These are phyloP conservation scores for Samsoniella hepiali DNA, from an alignment of 2,329 filamentous ascomycete genomes.

Conservation along the genomic window DNA sequence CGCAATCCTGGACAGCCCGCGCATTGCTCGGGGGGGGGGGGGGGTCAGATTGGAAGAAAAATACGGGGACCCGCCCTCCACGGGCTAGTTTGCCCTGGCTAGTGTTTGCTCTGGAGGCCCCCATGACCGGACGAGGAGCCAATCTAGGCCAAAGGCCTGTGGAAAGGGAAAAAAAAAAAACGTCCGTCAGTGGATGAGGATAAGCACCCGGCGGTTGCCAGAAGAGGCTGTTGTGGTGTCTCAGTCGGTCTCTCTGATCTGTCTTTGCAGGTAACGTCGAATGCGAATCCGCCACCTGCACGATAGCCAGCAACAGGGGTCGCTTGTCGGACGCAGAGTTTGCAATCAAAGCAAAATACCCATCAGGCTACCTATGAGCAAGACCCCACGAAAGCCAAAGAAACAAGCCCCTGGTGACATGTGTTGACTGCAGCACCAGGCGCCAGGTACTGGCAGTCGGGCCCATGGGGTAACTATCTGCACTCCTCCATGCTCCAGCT, in stretches of 20 bases:
- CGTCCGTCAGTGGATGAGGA: background rate
- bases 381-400: background rate
- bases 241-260: constrained; percentile 7
- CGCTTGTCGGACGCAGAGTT: background rate
- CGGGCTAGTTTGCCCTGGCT: background rate
- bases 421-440: background rate
- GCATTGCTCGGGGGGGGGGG: background rate
- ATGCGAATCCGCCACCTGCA: background rate
- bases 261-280: constrained; percentile 15
- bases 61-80: constrained; percentile 10
- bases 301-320: background rate
- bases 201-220: background rate
- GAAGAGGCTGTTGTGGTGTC: background rate
- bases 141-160: background rate
- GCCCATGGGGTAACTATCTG: background rate
- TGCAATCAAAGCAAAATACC: background rate
- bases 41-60: constrained; percentile 6
- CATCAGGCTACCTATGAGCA: background rate
- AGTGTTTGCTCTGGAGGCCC: background rate
- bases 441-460: background rate
- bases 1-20: background rate
- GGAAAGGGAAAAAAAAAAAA: background rate
- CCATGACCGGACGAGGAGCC: constrained; percentile 4
- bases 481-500: background rate
- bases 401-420: constrained; percentile 10